These are phyloP conservation scores for Xylaria curta DNA, from an alignment of 495 filamentous ascomycete genomes.

Conservation along the genomic window DNA sequence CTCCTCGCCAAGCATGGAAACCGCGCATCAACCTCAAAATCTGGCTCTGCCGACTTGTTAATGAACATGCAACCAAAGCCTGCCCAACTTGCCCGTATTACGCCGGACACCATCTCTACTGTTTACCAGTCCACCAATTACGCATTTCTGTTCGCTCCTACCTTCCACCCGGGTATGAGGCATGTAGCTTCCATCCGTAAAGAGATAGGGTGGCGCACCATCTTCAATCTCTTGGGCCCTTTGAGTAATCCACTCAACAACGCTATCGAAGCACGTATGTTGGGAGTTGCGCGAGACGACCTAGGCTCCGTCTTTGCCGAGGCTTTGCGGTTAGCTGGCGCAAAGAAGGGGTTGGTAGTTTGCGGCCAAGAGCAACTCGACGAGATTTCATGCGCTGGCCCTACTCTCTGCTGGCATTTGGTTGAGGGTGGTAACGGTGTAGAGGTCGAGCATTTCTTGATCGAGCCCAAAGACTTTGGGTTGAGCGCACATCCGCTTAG, in stretches of 20 bases:
- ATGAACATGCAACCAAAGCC: conserved; percentile 69
- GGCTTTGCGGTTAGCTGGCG: conserved; percentile 77
- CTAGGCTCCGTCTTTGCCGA: conserved; percentile 88
- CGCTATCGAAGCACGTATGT: conserved; percentile 81
- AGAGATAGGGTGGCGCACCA: conserved; percentile 86
- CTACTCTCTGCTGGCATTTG: conserved; percentile 86
- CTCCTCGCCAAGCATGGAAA: conserved; percentile 95
- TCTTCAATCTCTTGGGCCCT: conserved; percentile 96
- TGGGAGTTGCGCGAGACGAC: conserved; percentile 86
- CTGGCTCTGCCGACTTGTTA: conserved; percentile 93
- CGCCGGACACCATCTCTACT: conserved; percentile 66
- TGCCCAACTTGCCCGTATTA: conserved; percentile 75
- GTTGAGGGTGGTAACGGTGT: conserved; percentile 58
- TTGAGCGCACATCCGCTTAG: conserved; percentile 73
- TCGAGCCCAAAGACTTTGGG: conserved; percentile 85
- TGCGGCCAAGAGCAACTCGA: conserved; percentile 95
- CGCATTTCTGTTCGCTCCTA: conserved; percentile 93
- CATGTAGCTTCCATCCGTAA: conserved; percentile 82
- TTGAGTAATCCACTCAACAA: conserved; percentile 85
- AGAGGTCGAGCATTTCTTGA: conserved; percentile 72
- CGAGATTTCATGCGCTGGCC: conserved; percentile 88
- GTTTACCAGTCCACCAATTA: conserved; percentile 85
- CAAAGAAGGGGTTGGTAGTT: conserved; percentile 84
- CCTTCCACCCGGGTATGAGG: conserved; percentile 94
- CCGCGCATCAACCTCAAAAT: conserved; percentile 91